phyloP scores from a whole-genome alignment of 176 grass and related monocot genomes.

The Triticum urartu region DNA sequence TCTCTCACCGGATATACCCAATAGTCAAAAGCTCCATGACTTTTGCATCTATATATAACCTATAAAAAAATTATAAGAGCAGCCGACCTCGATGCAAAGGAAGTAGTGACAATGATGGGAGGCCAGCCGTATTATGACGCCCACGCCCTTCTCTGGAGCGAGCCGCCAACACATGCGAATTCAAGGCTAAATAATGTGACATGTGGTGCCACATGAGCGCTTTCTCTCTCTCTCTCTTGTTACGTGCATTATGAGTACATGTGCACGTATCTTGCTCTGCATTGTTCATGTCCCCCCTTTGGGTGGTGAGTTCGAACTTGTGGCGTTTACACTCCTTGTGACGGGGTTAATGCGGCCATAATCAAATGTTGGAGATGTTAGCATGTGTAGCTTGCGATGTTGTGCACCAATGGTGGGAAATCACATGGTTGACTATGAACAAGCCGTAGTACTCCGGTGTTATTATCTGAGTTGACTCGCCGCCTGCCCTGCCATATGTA shows the following conservation, averaged over 20 bases:
- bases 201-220: not conserved
- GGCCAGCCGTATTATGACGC: not conserved
- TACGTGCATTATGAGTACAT: not conserved
- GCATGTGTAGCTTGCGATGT: not conserved
- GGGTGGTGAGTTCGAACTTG: not conserved
- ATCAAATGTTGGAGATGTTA: not conserved
- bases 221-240: not conserved
- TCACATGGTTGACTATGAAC: not conserved
- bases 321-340: not conserved
- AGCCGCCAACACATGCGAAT: not conserved
- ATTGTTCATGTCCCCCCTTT: not conserved
- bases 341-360: not conserved
- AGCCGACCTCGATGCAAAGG: too few relatives aligned
- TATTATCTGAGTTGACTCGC: not conserved
- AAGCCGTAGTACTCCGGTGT: not conserved
- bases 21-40: too few relatives aligned
- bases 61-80: too few relatives aligned
- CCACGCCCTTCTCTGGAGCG: not conserved
- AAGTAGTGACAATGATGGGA: not conserved
- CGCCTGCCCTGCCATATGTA: not conserved
- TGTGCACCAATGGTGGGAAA: not conserved
- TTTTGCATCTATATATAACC: too few relatives aligned
- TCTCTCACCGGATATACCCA: too few relatives aligned
- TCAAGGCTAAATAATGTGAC: not conserved
- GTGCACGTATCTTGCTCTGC: not conserved